Conservation (phyloP, 2,329 filamentous ascomycete species). For the Orbilia javanica region DNA sequence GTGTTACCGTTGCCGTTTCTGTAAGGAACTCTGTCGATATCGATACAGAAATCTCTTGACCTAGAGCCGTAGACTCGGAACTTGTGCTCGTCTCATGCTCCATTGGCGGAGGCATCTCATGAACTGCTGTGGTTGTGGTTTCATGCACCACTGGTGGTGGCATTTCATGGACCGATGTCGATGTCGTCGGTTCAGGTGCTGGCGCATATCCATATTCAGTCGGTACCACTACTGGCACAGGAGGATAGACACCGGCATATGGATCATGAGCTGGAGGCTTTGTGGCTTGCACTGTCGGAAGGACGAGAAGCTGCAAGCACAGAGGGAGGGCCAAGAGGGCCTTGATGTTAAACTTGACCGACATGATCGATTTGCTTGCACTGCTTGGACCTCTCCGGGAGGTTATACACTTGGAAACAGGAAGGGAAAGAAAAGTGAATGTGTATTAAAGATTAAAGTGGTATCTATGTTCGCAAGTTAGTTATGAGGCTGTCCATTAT, state of each 20-base stretch:
- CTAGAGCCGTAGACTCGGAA: conserved; percentile 9
- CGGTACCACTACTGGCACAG: conserved; percentile 13
- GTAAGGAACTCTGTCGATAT: conserved; percentile 37
- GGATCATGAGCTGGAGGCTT: conserved; percentile 10
- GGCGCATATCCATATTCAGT: conserved; percentile 41
- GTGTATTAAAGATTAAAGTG: conserved; percentile 22
- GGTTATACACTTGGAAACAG: conserved; percentile 13
- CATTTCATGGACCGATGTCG: conserved; percentile 42
- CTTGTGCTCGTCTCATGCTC: conserved; percentile 14
- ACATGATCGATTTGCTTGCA: conserved; percentile 19
- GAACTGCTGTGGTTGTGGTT: conserved; percentile 10
- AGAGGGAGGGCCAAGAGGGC: conserved; percentile 48
- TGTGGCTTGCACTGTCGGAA: conserved; percentile 39
- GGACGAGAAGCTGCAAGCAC: conserved; percentile 42
- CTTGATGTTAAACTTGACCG: conserved; percentile 33
- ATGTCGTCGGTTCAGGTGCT: conserved; percentile 24
- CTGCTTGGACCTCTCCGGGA: conserved; percentile 52
- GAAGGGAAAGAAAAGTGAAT: background rate
- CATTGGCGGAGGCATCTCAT: conserved; percentile 44
- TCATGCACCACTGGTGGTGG: conserved; percentile 29
- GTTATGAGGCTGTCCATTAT: too few species aligned
- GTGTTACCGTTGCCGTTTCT: conserved; percentile 41
- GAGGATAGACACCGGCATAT: conserved; percentile 22
- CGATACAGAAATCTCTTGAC: conserved; percentile 27
- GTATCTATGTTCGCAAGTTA: background rate